These are phyloP conservation scores for Cudoniella acicularis DNA, from an alignment of 495 filamentous ascomycete species.

Conservation along the genomic window DNA sequence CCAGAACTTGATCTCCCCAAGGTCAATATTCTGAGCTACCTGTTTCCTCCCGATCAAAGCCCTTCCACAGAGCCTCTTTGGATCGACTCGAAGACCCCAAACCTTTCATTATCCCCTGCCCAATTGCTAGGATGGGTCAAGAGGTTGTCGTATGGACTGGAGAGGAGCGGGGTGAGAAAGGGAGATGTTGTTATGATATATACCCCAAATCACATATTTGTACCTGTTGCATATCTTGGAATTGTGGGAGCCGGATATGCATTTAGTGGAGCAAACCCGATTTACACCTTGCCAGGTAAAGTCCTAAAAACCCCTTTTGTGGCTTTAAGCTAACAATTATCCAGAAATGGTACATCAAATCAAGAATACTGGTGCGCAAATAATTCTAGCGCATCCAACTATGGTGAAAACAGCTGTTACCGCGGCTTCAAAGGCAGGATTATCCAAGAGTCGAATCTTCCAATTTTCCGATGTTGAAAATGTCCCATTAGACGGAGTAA, in stretches of 20 bases:
- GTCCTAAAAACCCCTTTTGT: not conserved
- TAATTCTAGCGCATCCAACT: slow-evolving; percentile 33
- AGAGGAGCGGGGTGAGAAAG: slow-evolving; percentile 30
- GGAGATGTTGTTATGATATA: slow-evolving; percentile 43
- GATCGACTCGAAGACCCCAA: slow-evolving; percentile 38
- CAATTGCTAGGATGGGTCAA: slow-evolving; percentile 41
- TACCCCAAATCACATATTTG: slow-evolving; percentile 45
- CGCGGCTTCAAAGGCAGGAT: slow-evolving; percentile 33
- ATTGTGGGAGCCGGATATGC: slow-evolving; percentile 38
- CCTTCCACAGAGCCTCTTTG: slow-evolving; percentile 38
- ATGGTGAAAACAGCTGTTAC: slow-evolving; percentile 34
- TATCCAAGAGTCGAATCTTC: slow-evolving; percentile 40
- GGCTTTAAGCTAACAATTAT: not conserved
- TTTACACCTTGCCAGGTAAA: slow-evolving; percentile 33
- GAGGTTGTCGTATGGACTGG: slow-evolving; percentile 37
- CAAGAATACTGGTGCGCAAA: slow-evolving; percentile 34
- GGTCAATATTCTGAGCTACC: slow-evolving; percentile 39
- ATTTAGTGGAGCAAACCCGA: slow-evolving; percentile 31
- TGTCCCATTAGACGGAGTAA: slow-evolving; percentile 29
- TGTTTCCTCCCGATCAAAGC: slow-evolving; percentile 36
- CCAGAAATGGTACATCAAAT: slow-evolving; percentile 40
- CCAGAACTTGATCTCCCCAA: slow-evolving; percentile 35
- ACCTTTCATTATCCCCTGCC: slow-evolving; percentile 30
- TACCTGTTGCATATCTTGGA: slow-evolving; percentile 43
- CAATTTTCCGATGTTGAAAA: slow-evolving; percentile 42